These are phyloP conservation scores for Fusarium begoniae DNA, from an alignment of 2,329 filamentous ascomycete species.

Conservation along the genomic window DNA sequence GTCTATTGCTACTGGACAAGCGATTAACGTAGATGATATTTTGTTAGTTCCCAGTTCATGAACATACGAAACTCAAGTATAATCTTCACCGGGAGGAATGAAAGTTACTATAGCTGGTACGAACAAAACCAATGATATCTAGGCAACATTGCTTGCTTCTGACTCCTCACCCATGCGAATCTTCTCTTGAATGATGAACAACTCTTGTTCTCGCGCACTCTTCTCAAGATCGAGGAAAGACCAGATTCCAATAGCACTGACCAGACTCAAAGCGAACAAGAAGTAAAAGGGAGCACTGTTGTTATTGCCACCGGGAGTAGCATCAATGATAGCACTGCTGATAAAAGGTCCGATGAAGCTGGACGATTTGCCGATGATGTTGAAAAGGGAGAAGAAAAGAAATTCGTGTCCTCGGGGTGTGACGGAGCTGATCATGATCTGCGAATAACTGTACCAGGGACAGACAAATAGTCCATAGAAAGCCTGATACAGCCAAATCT, in stretches of 20 bases:
- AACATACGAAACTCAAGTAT: neutral
- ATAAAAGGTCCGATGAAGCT: slow-evolving; percentile 75
- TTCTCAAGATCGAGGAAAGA: slow-evolving; percentile 68
- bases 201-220: slow-evolving; percentile 66
- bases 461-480: slow-evolving; percentile 74
- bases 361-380: slow-evolving; percentile 73
- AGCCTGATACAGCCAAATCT: slow-evolving; percentile 56
- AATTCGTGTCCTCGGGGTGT: slow-evolving; percentile 75
- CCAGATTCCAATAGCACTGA: slow-evolving; percentile 63
- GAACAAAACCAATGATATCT: neutral
- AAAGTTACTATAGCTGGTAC: neutral
- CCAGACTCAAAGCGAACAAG: slow-evolving; percentile 65
- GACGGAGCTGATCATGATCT: slow-evolving; percentile 77
- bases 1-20: slow-evolving; percentile 65
- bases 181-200: slow-evolving; percentile 56
- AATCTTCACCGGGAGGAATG: neutral
- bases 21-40: slow-evolving; percentile 64
- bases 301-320: slow-evolving; percentile 61
- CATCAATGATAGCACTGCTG: slow-evolving; percentile 75
- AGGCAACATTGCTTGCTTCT: neutral
- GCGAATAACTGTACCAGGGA: slow-evolving; percentile 75
- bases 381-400: slow-evolving; percentile 75
- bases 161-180: slow-evolving; percentile 24
- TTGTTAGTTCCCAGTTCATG: slow-evolving; percentile 38
- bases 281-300: slow-evolving; percentile 74